A percentile compares a stretch with the other conserved stretches of the same genome.
Conservation (phyloP, 2,329 filamentous ascomycete species). For the Aspergillus sp. region DNA sequence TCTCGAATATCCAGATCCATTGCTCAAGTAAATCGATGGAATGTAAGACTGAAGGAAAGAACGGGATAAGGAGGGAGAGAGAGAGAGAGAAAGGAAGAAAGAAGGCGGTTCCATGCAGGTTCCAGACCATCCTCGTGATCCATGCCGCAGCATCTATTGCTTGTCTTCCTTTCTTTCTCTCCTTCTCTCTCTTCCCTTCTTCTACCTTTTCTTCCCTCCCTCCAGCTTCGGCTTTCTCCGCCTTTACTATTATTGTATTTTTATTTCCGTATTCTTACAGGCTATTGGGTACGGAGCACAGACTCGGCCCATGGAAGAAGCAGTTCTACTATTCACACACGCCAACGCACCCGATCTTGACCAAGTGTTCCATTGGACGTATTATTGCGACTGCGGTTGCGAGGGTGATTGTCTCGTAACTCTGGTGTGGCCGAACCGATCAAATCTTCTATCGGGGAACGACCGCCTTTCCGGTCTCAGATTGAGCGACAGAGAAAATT, state of each 20-base stretch:
- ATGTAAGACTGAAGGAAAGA: neutral
- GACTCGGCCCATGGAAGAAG: slow-evolving; percentile 3
- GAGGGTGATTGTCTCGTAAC: neutral
- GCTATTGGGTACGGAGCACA: neutral
- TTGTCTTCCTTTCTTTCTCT: slow-evolving; percentile 18
- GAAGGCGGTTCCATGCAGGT: slow-evolving; percentile 3
- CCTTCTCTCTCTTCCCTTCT: slow-evolving; percentile 4
- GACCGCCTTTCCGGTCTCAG: slow-evolving; percentile 1
- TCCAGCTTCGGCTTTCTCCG: slow-evolving; percentile 4
- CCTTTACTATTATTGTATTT: neutral
- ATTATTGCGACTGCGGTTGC: no score
- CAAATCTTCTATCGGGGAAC: slow-evolving; percentile 3
- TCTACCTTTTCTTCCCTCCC: neutral
- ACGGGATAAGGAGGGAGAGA: neutral
- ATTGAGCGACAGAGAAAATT: neutral
- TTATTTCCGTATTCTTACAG: neutral
- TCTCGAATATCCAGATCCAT: slow-evolving; percentile 2
- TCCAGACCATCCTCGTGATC: slow-evolving; percentile 8
- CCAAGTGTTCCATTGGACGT: neutral
- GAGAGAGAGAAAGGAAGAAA: neutral
- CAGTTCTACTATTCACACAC: slow-evolving; percentile 5
- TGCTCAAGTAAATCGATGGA: neutral
- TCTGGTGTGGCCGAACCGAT: neutral
- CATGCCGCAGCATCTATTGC: slow-evolving; percentile 10
- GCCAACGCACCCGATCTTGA: slow-evolving; percentile 12